Evolutionary conservation across 2,329 filamentous ascomycete species (phyloP), one percentile per base, ranked within the genome.

Genomic region (Nemania serpens): DNA sequence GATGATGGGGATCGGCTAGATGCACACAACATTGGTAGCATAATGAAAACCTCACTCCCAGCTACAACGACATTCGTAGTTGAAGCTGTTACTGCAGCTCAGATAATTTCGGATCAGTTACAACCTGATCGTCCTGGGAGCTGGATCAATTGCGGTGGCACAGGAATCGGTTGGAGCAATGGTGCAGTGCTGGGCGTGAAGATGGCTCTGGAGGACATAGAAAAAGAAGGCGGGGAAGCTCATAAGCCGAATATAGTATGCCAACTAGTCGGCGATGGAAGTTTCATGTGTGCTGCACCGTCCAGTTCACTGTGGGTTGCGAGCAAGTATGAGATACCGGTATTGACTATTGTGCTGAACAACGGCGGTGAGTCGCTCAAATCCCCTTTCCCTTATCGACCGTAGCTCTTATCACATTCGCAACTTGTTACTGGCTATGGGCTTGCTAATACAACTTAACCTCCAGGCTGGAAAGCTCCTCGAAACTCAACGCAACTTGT

Each of bases 121-220:
- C 86, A 87, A 68, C 82, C 86, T 2, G 87, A 82, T 0, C 70
- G 86, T 0, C 90, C 91, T 0, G 89, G 90, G 0, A 87, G 85
- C 0, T 93, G 88, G 88, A 86, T 94, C 69, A 93, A 93, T 73
- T 93, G 90, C 71, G 91, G 91, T 1, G 91, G 89, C 0, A 91
- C 90, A 13, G 91, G 91, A 2, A 84, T 94, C 0, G 91, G 91
- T 1, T 94, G 91, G 91, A 90, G 87, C 11, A 91, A 90, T 13
- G 91, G 91, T 13, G 91, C 79, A 54, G 88, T 89, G 0, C 74
- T 94, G 2, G 91, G 91, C 2, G 88, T 93, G 70, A 93, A 93
- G 72, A 82, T 94, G 7, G 91, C 89, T 0, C 80, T 81, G 0
- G 82, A 66, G 13, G 68, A 88, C 51, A 74, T 75, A 2, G 75